phyloP scores from a whole-genome alignment of 257 asterid genomes.

The Nicotiana benthamiana region DNA sequence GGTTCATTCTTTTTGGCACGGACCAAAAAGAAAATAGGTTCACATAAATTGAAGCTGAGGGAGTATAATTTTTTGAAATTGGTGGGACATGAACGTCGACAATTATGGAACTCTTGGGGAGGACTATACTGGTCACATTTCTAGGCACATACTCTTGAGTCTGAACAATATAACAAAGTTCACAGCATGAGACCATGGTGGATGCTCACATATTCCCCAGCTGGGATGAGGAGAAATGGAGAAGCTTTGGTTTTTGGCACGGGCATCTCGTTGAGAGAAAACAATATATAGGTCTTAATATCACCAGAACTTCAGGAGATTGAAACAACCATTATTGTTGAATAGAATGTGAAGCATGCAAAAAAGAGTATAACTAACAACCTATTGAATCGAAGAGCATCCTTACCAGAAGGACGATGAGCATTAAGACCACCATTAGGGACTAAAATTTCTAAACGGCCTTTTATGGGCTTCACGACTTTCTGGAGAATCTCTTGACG shows the following conservation, averaged over 20 bases:
- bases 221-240: not conserved
- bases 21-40: too few species aligned
- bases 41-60: too few species aligned
- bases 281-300: not conserved
- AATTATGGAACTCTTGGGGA: not conserved
- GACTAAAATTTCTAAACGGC: constrained; percentile 90
- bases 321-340: not conserved
- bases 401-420: constrained; percentile 63
- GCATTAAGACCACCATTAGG: constrained; percentile 73
- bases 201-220: not conserved
- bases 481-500: constrained; percentile 70
- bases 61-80: too few species aligned
- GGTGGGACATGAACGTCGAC: not conserved
- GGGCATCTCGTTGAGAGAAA: not conserved
- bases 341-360: not conserved
- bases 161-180: not conserved
- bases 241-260: not conserved
- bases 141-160: not conserved
- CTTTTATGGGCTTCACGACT: constrained; percentile 66
- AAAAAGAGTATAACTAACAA: not conserved
- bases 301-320: not conserved
- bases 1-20: too few species aligned
- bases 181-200: not conserved
- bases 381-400: not conserved
- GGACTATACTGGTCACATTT: not conserved